Percentiles rank a stretch among this genome's conserved stretches.
Evolutionary conservation across 1,284 basidiomycete species (phyloP).

Genomic region (Sanghuangporus baumii): DNA sequence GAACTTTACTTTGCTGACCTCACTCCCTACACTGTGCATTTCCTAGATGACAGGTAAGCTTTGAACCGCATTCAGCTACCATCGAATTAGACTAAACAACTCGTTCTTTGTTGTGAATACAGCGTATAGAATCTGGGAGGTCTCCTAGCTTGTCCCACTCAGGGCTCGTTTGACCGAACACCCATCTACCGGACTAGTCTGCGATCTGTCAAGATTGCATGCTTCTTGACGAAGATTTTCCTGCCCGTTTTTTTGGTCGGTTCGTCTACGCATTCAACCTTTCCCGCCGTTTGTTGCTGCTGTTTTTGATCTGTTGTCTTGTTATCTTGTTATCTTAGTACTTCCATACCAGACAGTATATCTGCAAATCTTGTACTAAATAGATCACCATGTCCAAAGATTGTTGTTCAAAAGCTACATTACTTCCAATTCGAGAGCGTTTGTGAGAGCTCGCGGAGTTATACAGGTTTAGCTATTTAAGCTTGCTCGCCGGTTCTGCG

Average conservation of each 20-base stretch:
- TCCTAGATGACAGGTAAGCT: slow-evolving; percentile 23
- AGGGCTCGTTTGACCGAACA: not conserved
- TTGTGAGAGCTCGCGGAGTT: too few relatives aligned
- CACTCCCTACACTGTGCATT: too few relatives aligned
- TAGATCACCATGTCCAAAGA: not conserved
- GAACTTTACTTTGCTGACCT: not conserved
- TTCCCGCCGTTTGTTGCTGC: not conserved
- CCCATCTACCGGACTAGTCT: not conserved
- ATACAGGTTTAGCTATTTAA: too few relatives aligned
- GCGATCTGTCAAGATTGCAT: not conserved
- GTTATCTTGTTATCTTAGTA: not conserved
- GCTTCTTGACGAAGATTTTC: too few relatives aligned
- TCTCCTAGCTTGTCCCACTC: not conserved
- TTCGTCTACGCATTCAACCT: not conserved
- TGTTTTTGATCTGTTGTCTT: not conserved
- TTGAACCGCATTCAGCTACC: not conserved
- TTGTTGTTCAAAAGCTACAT: too few relatives aligned
- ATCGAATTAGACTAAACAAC: not conserved
- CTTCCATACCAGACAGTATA: not conserved
- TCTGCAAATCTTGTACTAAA: not conserved
- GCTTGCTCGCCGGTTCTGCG: too few relatives aligned
- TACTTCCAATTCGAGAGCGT: too few relatives aligned
- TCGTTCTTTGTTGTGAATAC: not conserved
- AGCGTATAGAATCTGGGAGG: not conserved
- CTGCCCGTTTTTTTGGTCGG: too few relatives aligned